Evolutionary conservation across 1,284 basidiomycete species (phyloP).

Genomic region (Leucoagaricus sp.): DNA sequence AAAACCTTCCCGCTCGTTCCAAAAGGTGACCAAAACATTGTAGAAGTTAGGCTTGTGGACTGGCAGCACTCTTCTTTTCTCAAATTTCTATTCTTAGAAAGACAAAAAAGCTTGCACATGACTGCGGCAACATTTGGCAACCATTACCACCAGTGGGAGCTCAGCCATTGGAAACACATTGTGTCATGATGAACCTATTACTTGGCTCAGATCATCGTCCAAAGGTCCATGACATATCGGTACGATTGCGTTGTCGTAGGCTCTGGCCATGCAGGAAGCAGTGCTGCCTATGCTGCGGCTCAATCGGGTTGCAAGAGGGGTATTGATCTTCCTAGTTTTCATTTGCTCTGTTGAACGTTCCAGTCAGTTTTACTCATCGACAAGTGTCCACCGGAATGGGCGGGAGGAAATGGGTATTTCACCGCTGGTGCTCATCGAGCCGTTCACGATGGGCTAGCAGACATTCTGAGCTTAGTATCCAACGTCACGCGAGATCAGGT

Average conservation of each 20-base stretch:
- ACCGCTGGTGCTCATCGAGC: slow-evolving; percentile 68
- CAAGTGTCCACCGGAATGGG: slow-evolving; percentile 64
- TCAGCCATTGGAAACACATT: too few relatives aligned
- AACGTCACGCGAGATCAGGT: slow-evolving; percentile 47
- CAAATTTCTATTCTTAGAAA: too few relatives aligned
- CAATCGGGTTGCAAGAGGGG: slow-evolving; percentile 57
- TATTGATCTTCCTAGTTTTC: background rate
- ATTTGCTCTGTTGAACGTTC: background rate
- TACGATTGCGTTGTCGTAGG: slow-evolving; percentile 65
- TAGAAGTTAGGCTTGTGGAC: too few relatives aligned
- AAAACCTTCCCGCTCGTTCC: too few relatives aligned
- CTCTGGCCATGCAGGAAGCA: slow-evolving; percentile 69
- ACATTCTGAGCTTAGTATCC: slow-evolving; percentile 55
- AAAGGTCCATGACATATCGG: slow-evolving; percentile 2
- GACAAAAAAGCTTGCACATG: too few relatives aligned
- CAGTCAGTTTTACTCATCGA: slow-evolving; percentile 60
- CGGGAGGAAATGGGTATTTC: slow-evolving; percentile 71
- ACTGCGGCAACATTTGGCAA: too few relatives aligned
- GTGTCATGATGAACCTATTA: too few relatives aligned
- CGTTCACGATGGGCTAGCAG: slow-evolving; percentile 55
- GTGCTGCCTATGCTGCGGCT: slow-evolving; percentile 59
- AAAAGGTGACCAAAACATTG: too few relatives aligned
- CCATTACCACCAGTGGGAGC: too few relatives aligned
- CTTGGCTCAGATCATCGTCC: background rate
- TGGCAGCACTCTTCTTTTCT: too few relatives aligned